phyloP scores from a whole-genome alignment of 2,329 filamentous ascomycete species.

The Neopestalotiopsis sp. region DNA sequence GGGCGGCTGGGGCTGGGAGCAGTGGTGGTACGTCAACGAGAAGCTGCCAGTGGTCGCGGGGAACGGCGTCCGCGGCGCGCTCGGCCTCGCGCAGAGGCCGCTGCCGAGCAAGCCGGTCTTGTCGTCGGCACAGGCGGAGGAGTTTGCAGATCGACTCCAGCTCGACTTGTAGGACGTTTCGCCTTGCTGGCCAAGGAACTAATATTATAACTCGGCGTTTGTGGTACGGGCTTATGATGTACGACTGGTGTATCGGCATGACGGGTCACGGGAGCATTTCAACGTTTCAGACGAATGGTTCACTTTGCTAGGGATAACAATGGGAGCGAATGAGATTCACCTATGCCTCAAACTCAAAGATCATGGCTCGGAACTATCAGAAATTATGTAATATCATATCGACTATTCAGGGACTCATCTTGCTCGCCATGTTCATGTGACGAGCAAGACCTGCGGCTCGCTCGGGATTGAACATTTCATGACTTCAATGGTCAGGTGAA shows the following conservation, averaged over 20 bases:
- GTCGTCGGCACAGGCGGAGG: background rate
- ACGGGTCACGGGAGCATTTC: background rate
- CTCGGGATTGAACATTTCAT: no score
- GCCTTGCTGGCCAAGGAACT: background rate
- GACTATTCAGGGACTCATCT: no score
- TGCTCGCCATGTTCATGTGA: no score
- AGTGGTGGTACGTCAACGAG: constrained; percentile 19
- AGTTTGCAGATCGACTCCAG: background rate
- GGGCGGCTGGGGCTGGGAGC: constrained; percentile 14
- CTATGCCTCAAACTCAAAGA: no score
- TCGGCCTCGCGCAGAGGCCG: background rate
- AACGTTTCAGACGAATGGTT: no score
- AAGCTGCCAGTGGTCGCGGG: background rate
- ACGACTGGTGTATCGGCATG: background rate
- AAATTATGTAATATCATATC: background rate
- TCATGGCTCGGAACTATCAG: background rate
- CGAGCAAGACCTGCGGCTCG: no score
- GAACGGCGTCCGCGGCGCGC: background rate
- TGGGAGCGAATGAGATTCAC: no score
- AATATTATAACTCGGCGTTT: no score
- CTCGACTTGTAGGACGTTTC: background rate
- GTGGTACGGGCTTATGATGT: background rate
- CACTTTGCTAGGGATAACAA: no score
- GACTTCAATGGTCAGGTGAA: no score
- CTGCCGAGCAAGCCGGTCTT: background rate